Evolutionary conservation across 2,329 filamentous ascomycete species (phyloP), one percentile per base, ranked within the genome.

Genomic region (Botryotinia narcissicola): DNA sequence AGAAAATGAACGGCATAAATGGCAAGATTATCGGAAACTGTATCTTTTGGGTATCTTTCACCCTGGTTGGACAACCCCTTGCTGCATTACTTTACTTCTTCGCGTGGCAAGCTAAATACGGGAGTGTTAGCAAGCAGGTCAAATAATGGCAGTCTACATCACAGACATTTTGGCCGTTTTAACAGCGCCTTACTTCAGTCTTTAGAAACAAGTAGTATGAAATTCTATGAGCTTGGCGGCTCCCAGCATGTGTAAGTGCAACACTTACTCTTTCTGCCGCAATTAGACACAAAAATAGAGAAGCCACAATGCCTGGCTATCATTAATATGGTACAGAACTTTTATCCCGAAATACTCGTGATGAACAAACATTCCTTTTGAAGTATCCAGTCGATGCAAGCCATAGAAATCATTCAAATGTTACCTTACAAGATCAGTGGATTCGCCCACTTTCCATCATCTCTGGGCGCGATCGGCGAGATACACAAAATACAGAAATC

Each of bases 101-200:
- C 81, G 95, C 95, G 1, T 99, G 96, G 95, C 95, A 98, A 84
- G 94, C 94, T 72, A 98, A 98, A 84, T 98, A 97, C 81, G 96
- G 96, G 20, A 94, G 91, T 79, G 91, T 95, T 35, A 93, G 88
- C 77, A 78, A 77, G 66, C 70, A 70, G 60, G 37, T 37, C 37
- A 60, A 63, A 40, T 73, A 72, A 74, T n/a, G 32, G 66, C 68
- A 68, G 57, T n/a, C 32, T 32, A 62, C 46, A 44, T 72, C 66
- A 74, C 25, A 29, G 44, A 74, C 73, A 35, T n/a, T 57, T 68
- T 46, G 69, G 44, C 18, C 7, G 4, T 37, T n/a, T 37, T 29
- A 14, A 14, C 18, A 66, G 51, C 25, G 25, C 42, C 18, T 40
- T 18, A 22, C 48, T 57, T 42, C 37, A 44, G 20, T 32, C 16